These are phyloP conservation scores for Taxillus chinensis DNA, from an alignment of 164 flowering plant genomes.

Conservation along the genomic window DNA sequence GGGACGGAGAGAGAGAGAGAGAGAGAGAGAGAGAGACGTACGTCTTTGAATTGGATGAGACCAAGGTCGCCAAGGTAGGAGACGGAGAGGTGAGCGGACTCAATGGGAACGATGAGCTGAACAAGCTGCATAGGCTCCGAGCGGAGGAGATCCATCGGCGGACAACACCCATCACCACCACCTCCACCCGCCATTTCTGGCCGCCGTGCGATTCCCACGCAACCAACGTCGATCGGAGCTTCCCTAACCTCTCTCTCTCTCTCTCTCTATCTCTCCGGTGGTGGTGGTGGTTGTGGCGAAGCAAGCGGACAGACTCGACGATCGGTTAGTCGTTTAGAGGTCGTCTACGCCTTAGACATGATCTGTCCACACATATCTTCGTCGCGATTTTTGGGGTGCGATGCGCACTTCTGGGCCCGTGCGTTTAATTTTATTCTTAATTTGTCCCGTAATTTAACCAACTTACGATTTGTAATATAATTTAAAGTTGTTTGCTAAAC, in stretches of 20 bases:
- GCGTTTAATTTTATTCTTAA: too few relatives aligned
- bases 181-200: background rate
- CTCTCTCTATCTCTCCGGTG: too few relatives aligned
- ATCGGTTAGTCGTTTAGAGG: too few relatives aligned
- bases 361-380: too few relatives aligned
- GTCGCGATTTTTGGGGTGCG: too few relatives aligned
- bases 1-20: background rate
- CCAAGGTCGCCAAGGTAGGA: conserved; percentile 6
- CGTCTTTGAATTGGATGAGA: conserved; percentile 6
- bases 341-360: too few relatives aligned
- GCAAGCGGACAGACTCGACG: too few relatives aligned
- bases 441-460: too few relatives aligned
- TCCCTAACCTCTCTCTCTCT: background rate
- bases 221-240: background rate
- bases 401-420: too few relatives aligned
- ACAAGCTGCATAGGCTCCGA: conserved; percentile 8
- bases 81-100: conserved; percentile 6
- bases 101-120: conserved; percentile 6
- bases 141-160: conserved; percentile 5
- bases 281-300: too few relatives aligned
- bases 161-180: background rate
- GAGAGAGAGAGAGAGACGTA: background rate
- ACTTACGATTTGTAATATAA: too few relatives aligned
- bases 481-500: too few relatives aligned
- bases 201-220: background rate